phyloP scores from a whole-genome alignment of 1,284 basidiomycete species.

The Meira nashicola region DNA sequence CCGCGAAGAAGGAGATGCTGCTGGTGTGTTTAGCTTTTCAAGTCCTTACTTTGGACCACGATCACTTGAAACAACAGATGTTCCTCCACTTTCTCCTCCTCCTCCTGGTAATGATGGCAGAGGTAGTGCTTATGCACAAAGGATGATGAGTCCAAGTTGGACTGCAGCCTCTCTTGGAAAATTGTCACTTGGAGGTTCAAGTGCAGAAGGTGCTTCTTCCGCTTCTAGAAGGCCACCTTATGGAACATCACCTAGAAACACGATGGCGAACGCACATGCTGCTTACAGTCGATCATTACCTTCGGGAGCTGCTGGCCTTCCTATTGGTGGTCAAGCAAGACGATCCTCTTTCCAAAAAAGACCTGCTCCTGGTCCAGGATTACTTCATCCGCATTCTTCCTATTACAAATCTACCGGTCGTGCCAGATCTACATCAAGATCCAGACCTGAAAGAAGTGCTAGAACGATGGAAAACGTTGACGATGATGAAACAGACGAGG shows the following conservation, averaged over 20 bases:
- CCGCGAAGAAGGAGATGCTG: conserved; percentile 28
- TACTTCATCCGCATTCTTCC: conserved; percentile 2
- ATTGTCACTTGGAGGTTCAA: conserved; percentile 25
- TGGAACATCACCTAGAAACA: not conserved
- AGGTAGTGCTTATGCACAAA: not conserved
- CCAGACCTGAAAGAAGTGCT: not conserved
- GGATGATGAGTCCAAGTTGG: conserved; percentile 33
- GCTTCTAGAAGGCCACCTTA: not conserved
- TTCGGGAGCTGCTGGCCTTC: conserved; percentile 1
- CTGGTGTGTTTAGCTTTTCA: conserved; percentile 42
- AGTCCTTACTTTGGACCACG: conserved; percentile 39
- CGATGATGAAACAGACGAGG: conserved; percentile 48
- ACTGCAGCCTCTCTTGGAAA: conserved; percentile 34
- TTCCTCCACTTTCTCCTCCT: conserved; percentile 10
- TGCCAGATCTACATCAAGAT: conserved; percentile 6
- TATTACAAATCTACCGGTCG: not conserved
- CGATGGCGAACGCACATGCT: not conserved
- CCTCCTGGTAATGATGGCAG: not conserved
- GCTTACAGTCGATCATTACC: conserved; percentile 11
- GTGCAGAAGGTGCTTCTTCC: conserved; percentile 19
- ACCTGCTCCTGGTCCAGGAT: not conserved
- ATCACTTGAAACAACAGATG: conserved; percentile 8
- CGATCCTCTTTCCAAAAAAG: conserved; percentile 6
- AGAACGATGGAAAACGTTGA: conserved; percentile 17
- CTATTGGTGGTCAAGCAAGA: not conserved